Evolutionary conservation across 495 filamentous ascomycete species (phyloP), one percentile per base, ranked within the genome.

Genomic region (Aspergillus coremiiformis): DNA sequence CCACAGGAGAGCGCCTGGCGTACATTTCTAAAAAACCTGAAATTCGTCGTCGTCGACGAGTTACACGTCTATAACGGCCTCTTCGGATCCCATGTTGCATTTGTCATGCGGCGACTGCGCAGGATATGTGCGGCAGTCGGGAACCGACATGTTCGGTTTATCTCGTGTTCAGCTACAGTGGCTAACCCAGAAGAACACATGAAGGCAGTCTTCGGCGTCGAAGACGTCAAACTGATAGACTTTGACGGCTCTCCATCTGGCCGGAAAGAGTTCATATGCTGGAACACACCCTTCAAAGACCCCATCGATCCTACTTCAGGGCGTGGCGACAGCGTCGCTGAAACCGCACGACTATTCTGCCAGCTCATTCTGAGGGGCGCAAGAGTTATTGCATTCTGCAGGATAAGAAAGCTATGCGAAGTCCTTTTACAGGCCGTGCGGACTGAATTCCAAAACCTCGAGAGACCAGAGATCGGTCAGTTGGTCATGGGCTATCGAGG

Each of bases 281-380:
- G 93, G 93, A 97, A 97, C 56, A 96, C 94, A 1, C 94, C 93
- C 2, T 96, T 84, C 71, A 95, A 89, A 71, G 93, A 95, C 60
- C 88, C 90, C 1, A 72, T 74, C 7, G 93, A 97, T 66, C 89
- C 90, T 10, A 79, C 86, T 0, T 93, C 87, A 51, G 92, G 92
- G 6, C 81, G 93, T 32, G 90, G 86, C 23, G 85, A 92, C 66
- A 84, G 83, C 20, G 81, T 91, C 63, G 75, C 79, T 15, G 94
- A 99, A 67, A 85, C 89, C 5, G 87, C 94, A 21, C 84, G 84
- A 29, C 71, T 99, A 8, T 95, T 99, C 63, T 92, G 87, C 59
- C 87, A 95, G 61, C 75, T 99, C 14, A 84, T 97, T 5, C 69
- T 97, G 11, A 77, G 93, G 17, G 94, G 93, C 3, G 88, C 95